Percentiles rank a stretch among this genome's conserved stretches.
These are phyloP conservation scores for Thielaviopsis musarum DNA, from an alignment of 2,329 filamentous ascomycete species.

Conservation along the genomic window DNA sequence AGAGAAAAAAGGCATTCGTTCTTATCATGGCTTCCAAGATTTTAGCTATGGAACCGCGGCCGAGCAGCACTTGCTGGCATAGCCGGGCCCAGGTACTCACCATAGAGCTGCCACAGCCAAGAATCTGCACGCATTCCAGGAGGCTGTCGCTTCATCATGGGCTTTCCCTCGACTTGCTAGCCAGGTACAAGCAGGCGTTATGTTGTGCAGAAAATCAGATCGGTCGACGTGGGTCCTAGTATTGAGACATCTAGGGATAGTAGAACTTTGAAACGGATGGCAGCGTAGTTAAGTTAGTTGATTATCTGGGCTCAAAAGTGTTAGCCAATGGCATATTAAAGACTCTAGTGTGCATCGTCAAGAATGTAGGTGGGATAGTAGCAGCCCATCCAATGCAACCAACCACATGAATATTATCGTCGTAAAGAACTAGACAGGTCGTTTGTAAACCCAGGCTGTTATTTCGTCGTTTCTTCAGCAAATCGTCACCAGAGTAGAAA, in stretches of 20 bases:
- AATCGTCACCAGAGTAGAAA: neutral
- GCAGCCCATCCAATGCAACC: neutral
- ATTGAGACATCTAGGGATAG: constrained; percentile 3
- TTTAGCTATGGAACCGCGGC: neutral
- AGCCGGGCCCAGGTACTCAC: neutral
- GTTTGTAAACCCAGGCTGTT: neutral
- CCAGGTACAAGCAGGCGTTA: neutral
- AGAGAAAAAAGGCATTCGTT: neutral
- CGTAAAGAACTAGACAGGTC: neutral
- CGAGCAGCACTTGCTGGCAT: neutral
- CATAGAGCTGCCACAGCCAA: constrained; percentile 7
- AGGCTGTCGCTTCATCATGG: neutral
- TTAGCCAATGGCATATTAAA: neutral
- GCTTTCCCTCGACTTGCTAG: neutral
- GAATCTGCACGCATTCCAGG: constrained; percentile 3
- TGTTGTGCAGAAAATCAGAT: neutral
- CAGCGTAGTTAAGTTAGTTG: neutral
- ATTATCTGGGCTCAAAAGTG: neutral
- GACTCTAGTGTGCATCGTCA: neutral
- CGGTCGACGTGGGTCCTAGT: neutral
- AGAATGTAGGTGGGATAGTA: neutral
- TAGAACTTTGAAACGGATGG: neutral
- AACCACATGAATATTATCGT: neutral
- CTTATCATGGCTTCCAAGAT: neutral
- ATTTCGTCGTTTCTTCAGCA: neutral